phyloP scores from a whole-genome alignment of 73 alveolate genomes.

The Paramecium primaurelia region DNA sequence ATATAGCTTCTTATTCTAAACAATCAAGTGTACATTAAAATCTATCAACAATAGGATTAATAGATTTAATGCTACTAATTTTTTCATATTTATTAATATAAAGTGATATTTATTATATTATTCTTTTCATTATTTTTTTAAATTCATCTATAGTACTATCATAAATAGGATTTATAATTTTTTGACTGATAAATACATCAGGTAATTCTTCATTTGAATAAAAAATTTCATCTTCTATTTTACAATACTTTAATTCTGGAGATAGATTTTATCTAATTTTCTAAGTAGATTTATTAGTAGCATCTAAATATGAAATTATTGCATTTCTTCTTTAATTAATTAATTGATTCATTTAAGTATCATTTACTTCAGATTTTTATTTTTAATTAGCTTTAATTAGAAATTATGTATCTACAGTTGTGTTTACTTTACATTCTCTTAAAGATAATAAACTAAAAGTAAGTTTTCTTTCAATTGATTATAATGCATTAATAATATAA shows the following conservation, averaged over 20 bases:
- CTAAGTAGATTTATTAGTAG: neutral
- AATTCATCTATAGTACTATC: neutral
- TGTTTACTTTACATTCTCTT: neutral
- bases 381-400: neutral
- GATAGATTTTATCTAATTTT: neutral
- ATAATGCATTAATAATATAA: neutral
- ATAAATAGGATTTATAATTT: neutral
- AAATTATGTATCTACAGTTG: neutral
- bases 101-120: neutral
- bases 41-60: neutral
- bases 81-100: conserved; percentile 22
- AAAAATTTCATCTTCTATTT: neutral
- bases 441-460: neutral
- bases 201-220: conserved; percentile 9
- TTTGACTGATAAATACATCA: neutral
- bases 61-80: neutral
- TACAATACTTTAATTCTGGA: neutral
- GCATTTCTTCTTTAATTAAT: neutral
- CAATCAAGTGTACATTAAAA: conserved; percentile 16
- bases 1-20: neutral
- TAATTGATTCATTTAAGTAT: neutral
- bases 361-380: neutral
- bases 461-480: neutral
- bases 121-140: neutral
- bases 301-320: neutral